Base-by-base conservation (phyloP, 257 asterid species). In the Salvia miltiorrhiza region DNA sequence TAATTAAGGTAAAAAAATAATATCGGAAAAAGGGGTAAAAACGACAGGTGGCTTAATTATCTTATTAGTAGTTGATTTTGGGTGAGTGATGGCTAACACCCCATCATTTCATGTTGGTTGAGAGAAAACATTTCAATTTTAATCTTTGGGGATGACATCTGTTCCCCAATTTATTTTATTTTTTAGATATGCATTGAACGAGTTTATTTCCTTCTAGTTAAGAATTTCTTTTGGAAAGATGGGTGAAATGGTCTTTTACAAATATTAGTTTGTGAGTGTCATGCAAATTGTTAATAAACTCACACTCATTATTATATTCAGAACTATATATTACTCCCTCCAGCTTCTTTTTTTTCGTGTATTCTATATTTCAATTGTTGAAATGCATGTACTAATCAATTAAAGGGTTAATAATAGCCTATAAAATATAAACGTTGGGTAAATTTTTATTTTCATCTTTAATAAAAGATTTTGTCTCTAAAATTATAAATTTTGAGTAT, bases 11-110 rank as follows among this genome's bases (percentile, higher is more conserved):
- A 23, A 32, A 76, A 59, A 59, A 65, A 71, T 60, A 13, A 10
- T 66, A 35, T 13, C 3, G 10, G 10, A 60, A 49, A 37, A 43
- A 13, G 12, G 41, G 61, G 28, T n/a, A n/a, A 68, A 11, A 58
- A 4, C 13, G 81, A 72, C 81, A 77, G 30, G 75, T 77, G 81
- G 39, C 70, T 66, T 40, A 35, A n/a, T n/a, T n/a, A n/a, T n/a
- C n/a, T 30, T 77, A 63, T 67, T 66, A n/a, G 33, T 58, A 11
- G 69, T 64, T 76, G 72, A 76, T 64, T 53, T 70, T 53, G 61
- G 72, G 58, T 41, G 23, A 60, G 23, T 63, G 76, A 55, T 55
- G 76, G 64, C 65, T 58, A 57, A 30, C 12, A 60, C 57, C 49
- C 72, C 65, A 75, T 61, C 71, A 63, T 48, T 50, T 39, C 54